phyloP scores from a whole-genome alignment of 352 stramenopile species.

The Pseudoperonospora humuli region DNA sequence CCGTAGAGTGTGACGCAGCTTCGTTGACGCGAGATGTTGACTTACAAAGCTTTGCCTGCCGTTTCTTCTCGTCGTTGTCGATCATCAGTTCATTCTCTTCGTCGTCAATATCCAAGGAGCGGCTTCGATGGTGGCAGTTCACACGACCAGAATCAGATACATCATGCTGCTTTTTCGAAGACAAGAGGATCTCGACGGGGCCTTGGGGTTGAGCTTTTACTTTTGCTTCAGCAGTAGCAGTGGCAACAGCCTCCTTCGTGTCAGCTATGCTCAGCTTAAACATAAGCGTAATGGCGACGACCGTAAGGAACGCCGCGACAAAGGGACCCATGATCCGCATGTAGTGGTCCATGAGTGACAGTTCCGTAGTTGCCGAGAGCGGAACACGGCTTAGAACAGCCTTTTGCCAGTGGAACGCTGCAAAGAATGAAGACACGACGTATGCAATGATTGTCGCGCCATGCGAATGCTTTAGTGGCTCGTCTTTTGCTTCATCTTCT shows the following conservation, averaged over 20 bases:
- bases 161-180: slow-evolving; percentile 19
- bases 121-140: slow-evolving; percentile 8
- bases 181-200: slow-evolving; percentile 12
- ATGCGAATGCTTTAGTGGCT: slow-evolving; percentile 14
- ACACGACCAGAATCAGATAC: neutral
- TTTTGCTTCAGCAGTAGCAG: neutral
- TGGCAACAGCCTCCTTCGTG: slow-evolving; percentile 6
- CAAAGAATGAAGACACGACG: slow-evolving; percentile 52
- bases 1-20: neutral
- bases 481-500: neutral
- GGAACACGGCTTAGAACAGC: slow-evolving; percentile 35
- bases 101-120: slow-evolving; percentile 15
- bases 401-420: slow-evolving; percentile 72
- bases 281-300: slow-evolving; percentile 45
- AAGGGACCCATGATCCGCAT: slow-evolving; percentile 40
- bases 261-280: slow-evolving; percentile 46
- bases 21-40: slow-evolving; percentile 8
- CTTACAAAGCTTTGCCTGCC: neutral
- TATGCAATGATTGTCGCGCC: slow-evolving; percentile 39
- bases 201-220: slow-evolving; percentile 7
- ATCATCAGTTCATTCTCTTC: slow-evolving; percentile 1
- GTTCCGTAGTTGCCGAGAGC: slow-evolving; percentile 10
- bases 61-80: slow-evolving; percentile 1
- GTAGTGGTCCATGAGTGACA: slow-evolving; percentile 40
- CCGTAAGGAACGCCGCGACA: slow-evolving; percentile 43